phyloP scores from a whole-genome alignment of 139 green algal species.

The Chlorella sp. region DNA sequence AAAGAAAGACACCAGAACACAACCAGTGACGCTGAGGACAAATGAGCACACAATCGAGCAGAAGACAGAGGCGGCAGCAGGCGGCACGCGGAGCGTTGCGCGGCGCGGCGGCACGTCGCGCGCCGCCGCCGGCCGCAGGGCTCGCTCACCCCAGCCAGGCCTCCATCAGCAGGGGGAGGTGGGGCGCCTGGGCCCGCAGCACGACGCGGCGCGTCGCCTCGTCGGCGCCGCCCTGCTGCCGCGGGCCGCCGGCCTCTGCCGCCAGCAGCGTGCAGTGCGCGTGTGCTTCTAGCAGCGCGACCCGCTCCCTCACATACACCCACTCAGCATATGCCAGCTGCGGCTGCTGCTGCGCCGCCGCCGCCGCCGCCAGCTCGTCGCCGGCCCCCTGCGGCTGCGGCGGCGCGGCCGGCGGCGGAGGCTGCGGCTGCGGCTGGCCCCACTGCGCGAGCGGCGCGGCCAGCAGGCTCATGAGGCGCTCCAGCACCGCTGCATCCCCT shows the following conservation, averaged over 20 bases:
- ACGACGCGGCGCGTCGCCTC: conserved; percentile 25
- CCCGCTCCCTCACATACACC: conserved; percentile 53
- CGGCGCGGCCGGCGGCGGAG: too few species aligned
- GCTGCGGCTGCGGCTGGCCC: too few species aligned
- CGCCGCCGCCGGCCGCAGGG: not conserved
- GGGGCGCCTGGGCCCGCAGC: conserved; percentile 37
- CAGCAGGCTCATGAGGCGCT: conserved; percentile 70
- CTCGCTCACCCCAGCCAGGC: conserved; percentile 20
- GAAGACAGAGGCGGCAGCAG: too few species aligned
- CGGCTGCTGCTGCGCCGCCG: not conserved
- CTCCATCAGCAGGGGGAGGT: conserved; percentile 25
- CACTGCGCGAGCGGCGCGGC: conserved; percentile 48
- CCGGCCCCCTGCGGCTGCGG: too few species aligned
- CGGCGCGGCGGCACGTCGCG: not conserved
- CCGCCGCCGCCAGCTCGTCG: not conserved
- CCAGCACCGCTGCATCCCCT: conserved; percentile 60
- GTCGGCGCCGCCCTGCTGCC: conserved; percentile 13
- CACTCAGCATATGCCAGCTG: conserved; percentile 74
- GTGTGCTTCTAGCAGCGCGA: conserved; percentile 63
- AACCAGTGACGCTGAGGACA: too few species aligned
- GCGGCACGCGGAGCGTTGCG: not conserved
- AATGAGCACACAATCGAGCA: too few species aligned
- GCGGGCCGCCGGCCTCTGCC: not conserved
- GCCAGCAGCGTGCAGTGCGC: conserved; percentile 60
- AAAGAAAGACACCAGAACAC: not conserved